Base-by-base conservation (phyloP, 129 eudicot species). In the Centrapalus pauciflorus region DNA sequence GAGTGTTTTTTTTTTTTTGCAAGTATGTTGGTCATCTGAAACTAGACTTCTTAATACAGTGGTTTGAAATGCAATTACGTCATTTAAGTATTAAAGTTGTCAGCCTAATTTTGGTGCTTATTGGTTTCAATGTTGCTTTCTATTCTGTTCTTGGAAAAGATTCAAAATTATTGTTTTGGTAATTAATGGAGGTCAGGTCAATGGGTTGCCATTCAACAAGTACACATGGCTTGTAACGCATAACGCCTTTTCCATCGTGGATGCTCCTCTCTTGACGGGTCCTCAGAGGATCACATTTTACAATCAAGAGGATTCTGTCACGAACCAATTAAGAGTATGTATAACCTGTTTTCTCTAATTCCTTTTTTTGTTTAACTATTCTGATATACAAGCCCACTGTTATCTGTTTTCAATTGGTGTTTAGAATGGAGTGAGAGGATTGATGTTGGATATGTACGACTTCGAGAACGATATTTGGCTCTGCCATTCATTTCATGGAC, bases 381-480 rank as follows among this genome's bases (percentile, higher is more conserved):
- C 60, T 55, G 30, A 20, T 64, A 21, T 32, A 52, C 41, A 8
- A 71, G 4, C 75, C 73, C 33, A 30, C 13, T 69, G 55, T 3
- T 27, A 19, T 71, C 6, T 70, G 17, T 66, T 58, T n/a, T 70
- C 40, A 33, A 74, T 58, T 43, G 14, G 34, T 33, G 17, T 20
- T n/a, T 75, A 94, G 99, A 94, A 94, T 84, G 99, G 99, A 80
- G 99, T 89, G 25, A 83, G 99, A 72, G 99, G 99, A 77, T 80
- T 94, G 76, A 94, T 94, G 99, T 81, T 94, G 87, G 99, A 94
- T 76, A 86, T 94, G 97, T 94, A 94, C 43, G 99, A 94, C 78
- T 94, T 86, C 74, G 77, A 84, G 79, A 80, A 89, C 12, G 97
- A 86, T 81, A 86, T 94, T 55, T 94, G 99, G 99, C 94, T 94